Evolutionary conservation across 306 rosid genomes (phyloP), one percentile per base, ranked within the genome.

Genomic region (Dalbergia oliveri): DNA sequence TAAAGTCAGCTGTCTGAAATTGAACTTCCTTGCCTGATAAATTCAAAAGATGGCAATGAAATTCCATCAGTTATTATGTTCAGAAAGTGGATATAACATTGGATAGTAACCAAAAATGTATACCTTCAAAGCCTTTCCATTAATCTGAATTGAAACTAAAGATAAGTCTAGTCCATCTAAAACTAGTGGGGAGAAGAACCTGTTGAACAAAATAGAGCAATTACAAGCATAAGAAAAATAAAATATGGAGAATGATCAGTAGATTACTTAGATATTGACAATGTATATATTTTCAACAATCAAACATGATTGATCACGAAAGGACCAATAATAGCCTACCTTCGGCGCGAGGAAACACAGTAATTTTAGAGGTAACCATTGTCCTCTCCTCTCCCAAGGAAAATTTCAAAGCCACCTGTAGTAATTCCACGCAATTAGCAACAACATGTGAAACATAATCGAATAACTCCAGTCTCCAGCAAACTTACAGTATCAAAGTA

Each of bases 331-430:
- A 54, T 69, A 59, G 41, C 51, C 23, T 80, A 91, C 98, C 98
- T 88, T 92, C 97, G 86, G 76, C 81, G 78, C 88, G 87, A 41
- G 98, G 99, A 83, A 79, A 71, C 60, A 93, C 99, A 0, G 91
- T 45, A 67, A 93, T 93, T 86, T 84, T 96, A 66, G 99, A 96
- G 77, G 83, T 82, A 72, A 96, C 97, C 49, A 85, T 74, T 45
- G 99, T 89, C 69, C 79, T 90, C 90, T 96, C 99, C 88, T 91
- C 98, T 41, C 97, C 98, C 83, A 96, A 83, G 41, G 78, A 70
- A 87, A 93, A 93, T 74, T 86, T 89, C 89, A 93, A 89, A 88
- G 87, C 88, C 86, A 94, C 97, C 99, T 93, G 87, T 33, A 83
- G 75, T 64, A 67, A 45, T 79, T 78, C 67, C 75, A 43, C 66